Conservation (phyloP, 306 rosid genomes). For the Trichosanthes cucumerina region DNA sequence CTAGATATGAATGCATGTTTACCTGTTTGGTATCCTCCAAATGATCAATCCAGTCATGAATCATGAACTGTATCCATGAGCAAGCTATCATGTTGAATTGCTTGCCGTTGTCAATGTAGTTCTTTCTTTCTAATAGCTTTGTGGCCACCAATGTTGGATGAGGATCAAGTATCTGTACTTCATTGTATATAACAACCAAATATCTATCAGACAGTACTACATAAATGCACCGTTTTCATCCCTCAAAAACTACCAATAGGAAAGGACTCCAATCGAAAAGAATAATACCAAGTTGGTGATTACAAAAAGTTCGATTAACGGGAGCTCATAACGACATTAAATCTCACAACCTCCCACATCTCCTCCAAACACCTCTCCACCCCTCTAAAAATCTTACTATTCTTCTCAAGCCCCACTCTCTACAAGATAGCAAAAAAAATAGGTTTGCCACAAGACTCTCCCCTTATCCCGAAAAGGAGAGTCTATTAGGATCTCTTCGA, state of each 20-base stretch:
- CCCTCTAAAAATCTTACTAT: not conserved
- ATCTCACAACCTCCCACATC: not conserved
- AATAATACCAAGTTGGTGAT: too few species aligned
- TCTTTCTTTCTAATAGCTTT: slow-evolving; percentile 51
- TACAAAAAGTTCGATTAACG: not conserved
- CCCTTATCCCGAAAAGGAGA: too few species aligned
- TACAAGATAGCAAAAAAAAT: too few species aligned
- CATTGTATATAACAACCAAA: not conserved
- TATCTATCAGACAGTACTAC: not conserved
- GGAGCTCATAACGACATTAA: not conserved
- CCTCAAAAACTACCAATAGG: not conserved
- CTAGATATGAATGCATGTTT: not conserved
- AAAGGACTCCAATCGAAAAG: too few species aligned
- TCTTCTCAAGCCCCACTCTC: not conserved
- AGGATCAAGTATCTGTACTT: slow-evolving; percentile 46
- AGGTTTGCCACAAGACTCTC: too few species aligned
- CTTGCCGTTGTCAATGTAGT: slow-evolving; percentile 43
- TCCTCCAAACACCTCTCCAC: not conserved
- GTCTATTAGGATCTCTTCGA: not conserved
- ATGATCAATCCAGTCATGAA: slow-evolving; percentile 83
- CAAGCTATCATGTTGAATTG: slow-evolving; percentile 75
- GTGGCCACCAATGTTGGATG: slow-evolving; percentile 54
- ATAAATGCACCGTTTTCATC: not conserved
- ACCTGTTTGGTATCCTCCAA: slow-evolving; percentile 70
- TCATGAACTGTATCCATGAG: slow-evolving; percentile 77